These are phyloP conservation scores for Thyridium curvatum DNA, from an alignment of 2,329 filamentous ascomycete species.

Conservation along the genomic window DNA sequence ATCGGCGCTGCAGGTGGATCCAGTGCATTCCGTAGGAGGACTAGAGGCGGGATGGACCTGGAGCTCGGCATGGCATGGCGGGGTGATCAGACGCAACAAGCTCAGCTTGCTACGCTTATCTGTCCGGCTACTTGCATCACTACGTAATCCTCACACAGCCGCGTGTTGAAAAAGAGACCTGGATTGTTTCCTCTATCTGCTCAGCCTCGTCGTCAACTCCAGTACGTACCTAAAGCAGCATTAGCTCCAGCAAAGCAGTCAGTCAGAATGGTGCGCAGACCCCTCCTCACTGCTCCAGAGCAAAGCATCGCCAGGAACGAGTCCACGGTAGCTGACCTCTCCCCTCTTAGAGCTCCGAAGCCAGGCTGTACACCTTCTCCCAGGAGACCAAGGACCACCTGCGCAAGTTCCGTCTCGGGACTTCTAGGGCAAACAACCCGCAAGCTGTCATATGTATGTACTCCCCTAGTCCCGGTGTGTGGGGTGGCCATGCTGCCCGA, in stretches of 20 bases:
- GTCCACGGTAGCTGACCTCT: background rate
- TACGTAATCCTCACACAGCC: too few species aligned
- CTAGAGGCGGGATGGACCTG: too few species aligned
- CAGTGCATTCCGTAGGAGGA: background rate
- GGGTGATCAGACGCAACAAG: background rate
- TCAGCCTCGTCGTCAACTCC: too few species aligned
- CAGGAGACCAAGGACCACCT: constrained; percentile 83
- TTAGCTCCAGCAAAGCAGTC: too few species aligned
- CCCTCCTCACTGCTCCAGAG: too few species aligned
- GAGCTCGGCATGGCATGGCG: background rate
- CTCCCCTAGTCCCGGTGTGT: constrained; percentile 23
- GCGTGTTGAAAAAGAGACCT: too few species aligned
- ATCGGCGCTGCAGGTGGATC: constrained; percentile 2
- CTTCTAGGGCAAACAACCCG: constrained; percentile 77
- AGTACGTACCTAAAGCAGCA: too few species aligned
- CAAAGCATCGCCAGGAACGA: constrained; percentile 8
- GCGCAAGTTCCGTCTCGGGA: constrained; percentile 89
- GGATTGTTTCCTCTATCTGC: too few species aligned
- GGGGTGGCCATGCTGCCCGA: background rate
- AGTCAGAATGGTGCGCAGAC: too few species aligned
- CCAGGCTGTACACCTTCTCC: constrained; percentile 87
- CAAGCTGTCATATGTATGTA: constrained; percentile 91
- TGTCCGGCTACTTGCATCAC: too few species aligned
- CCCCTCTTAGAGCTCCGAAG: constrained; percentile 59
- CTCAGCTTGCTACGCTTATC: background rate